A percentile compares a stretch with the other conserved stretches of the same genome.
These are phyloP conservation scores for Westerdykella sp. DNA, from an alignment of 2,329 filamentous ascomycete genomes.

Conservation along the genomic window DNA sequence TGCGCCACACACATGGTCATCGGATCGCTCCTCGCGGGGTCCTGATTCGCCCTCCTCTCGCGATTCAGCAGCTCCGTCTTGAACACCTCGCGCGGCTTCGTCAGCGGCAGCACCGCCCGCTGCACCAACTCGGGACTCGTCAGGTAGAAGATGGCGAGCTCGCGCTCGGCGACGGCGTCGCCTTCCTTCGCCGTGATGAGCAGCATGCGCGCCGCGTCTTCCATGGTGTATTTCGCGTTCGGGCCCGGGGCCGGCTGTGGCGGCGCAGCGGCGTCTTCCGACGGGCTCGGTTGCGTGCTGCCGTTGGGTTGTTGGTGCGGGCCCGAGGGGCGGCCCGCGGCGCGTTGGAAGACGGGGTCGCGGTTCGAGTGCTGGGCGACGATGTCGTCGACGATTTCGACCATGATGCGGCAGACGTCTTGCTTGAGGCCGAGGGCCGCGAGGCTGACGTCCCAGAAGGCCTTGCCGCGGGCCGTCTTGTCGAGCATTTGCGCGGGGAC, in stretches of 20 bases:
- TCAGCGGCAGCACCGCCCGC: conserved; percentile 74
- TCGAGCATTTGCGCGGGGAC: conserved; percentile 53
- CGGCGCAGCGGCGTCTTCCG: conserved; percentile 17
- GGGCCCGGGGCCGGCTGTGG: conserved; percentile 20
- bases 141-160: conserved; percentile 88
- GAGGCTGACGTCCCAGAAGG: conserved; percentile 84
- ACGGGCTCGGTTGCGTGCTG: conserved; percentile 1
- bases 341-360: conserved; percentile 28
- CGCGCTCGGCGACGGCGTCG: conserved; percentile 78
- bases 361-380: conserved; percentile 64
- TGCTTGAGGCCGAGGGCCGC: conserved; percentile 85
- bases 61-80: conserved; percentile 75
- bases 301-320: conserved; percentile 9
- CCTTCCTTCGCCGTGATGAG: conserved; percentile 92
- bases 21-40: conserved; percentile 66
- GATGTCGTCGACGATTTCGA: conserved; percentile 66
- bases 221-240: conserved; percentile 61
- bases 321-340: conserved; percentile 14
- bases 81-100: conserved; percentile 81
- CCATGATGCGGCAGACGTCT: conserved; percentile 77
- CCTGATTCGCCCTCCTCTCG: conserved; percentile 49
- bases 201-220: conserved; percentile 82
- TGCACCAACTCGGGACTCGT: conserved; percentile 81
- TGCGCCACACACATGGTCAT: conserved; percentile 88
- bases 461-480: conserved; percentile 58